Conservation (phyloP, 441 rosid genomes). For the Gossypium lobatum region DNA sequence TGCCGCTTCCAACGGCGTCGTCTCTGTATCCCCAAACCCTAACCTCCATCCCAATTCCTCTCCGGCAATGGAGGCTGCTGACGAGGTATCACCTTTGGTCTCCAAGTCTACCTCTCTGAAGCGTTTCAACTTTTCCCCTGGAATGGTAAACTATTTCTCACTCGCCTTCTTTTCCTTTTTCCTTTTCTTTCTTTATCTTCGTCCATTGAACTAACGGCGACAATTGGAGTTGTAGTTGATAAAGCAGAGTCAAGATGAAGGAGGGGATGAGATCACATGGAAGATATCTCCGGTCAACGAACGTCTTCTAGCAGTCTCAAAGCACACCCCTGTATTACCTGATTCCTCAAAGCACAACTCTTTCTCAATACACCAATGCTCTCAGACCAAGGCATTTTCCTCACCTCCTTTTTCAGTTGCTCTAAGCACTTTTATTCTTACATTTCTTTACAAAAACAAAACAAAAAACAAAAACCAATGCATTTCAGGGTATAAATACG, state of each 20-base stretch:
- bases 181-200: background rate
- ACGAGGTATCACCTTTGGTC: conserved; percentile 50
- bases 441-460: conserved; percentile 2
- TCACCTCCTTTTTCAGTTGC: background rate
- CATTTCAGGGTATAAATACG: conserved; percentile 14
- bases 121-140: conserved; percentile 84
- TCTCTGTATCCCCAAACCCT: conserved; percentile 9
- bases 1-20: background rate
- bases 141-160: conserved; percentile 44
- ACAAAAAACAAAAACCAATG: conserved; percentile 6
- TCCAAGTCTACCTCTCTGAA: conserved; percentile 44
- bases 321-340: conserved; percentile 44
- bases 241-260: conserved; percentile 93
- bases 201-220: background rate
- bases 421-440: background rate
- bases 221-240: conserved; percentile 47
- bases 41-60: background rate
- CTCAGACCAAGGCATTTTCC: conserved; percentile 41
- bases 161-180: background rate
- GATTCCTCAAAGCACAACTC: conserved; percentile 44
- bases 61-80: conserved; percentile 14
- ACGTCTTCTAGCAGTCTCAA: conserved; percentile 69
- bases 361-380: conserved; percentile 51
- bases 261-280: conserved; percentile 83
- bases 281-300: conserved; percentile 89